Base-by-base conservation (phyloP, 1,284 basidiomycete species). In the Trichosporon sp. region DNA sequence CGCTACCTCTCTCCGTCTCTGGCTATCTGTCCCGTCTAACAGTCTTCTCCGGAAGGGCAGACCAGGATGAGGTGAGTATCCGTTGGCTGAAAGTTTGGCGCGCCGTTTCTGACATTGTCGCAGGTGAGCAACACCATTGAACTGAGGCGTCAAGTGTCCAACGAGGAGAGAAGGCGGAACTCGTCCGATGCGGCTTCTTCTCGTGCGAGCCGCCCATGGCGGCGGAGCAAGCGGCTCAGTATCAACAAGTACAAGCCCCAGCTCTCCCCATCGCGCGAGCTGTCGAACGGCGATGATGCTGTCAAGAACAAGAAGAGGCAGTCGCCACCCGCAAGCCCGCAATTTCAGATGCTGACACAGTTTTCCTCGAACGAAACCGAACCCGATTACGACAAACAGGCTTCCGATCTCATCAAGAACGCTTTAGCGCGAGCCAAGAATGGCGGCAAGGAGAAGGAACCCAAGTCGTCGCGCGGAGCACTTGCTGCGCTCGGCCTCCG, bases 1-100 rank as follows among this genome's bases (percentile, higher is more conserved):
- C 82, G 4, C 73, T 84, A 16, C 82, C 82, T 70, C 76, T 80
- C 38, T 40, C 38, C n/a, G 48, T 81, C 38, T 71, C 80, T 21
- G 80, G 81, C 72, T 78, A 76, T 68, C 72, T 81, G 65, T 79
- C 78, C 67, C 80, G 79, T 31, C 78, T 84, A 12, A 82, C 84
- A 84, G 82, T 81, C 65, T 81, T 83, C 68, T 81, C 80, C n/a
- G 79, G 83, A 46, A 71, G 72, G 65, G 81, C 81, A 70, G 77
- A 76, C 72, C 80, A 81, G 78, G 82, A 83, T 76, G 82, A 84
- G 80, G 83, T 83, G 68, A 74, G 80, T 75, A 21, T 14, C 21
- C 16, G 3, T 2, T 10, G 16, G 51, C 7, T 21, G n/a, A 54
- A 21, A 26, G 38, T 40, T 40, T 40, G 38, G 38, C 38, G 8